Base-by-base conservation (phyloP, 768 basidiomycete genomes). In the Suillus discolor region DNA sequence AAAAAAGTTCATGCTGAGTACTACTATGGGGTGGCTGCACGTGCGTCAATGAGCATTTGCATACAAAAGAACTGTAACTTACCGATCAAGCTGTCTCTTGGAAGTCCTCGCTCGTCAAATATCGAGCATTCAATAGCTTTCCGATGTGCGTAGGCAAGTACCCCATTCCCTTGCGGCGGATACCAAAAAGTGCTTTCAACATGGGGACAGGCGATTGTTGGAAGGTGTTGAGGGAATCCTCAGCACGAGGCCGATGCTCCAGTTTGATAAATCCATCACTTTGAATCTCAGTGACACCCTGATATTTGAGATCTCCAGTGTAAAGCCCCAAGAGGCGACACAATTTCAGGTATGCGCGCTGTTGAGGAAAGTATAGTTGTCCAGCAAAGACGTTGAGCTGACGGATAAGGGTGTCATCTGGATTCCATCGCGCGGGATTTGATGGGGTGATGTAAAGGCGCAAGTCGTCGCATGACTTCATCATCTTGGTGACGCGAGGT, bases 351-450 rank as follows among this genome's bases (percentile, higher is more conserved):
- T 83, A 84, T 2, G 77, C 69, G 13, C 64, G 65, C 31, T 75
- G 69, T 28, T 79, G 69, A 12, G 70, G 71, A 44, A 83, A 62
- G 63, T 80, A 85, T 4, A 85, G 73, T 62, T 85, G 82, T 3
- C 82, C 83, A 16, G 82, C 80, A 68, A 79, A 83, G 38, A 84
- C 65, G 45, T 80, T 82, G 42, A 85, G 71, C 55, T 83, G 81
- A 31, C 61, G 62, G 34, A 73, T 74, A 11, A 72, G 57, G 11
- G 64, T 44, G 3, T 62, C 49, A 2, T 65, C 59, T 1, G 71
- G 65, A 9, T 60, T 61, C 69, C 73, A 74, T 11, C 53, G 53
- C 2, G 36, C 28, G 1, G 76, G 66, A 3, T 74, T 57, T 5
- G 66, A 7, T 3, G 75, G 77, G 12, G 77, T 57, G 36, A 12